Percentiles rank a stretch among this genome's conserved stretches.
Conservation (phyloP, 202 grass and related monocot species). For the Miscanthus sacchariflorus region DNA sequence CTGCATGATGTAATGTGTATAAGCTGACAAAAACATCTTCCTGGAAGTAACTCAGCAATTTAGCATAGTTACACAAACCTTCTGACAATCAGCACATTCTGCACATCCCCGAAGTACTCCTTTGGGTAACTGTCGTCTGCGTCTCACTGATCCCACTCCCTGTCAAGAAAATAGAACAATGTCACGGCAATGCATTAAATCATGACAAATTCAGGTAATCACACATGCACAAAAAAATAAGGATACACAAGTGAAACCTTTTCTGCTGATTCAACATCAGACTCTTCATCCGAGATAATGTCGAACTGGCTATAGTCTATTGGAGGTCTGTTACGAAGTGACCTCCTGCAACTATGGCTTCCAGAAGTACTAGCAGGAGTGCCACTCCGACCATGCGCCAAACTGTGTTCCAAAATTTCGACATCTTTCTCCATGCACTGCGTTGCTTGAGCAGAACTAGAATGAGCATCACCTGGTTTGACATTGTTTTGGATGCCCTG, state of each 20-base stretch:
- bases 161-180: conserved; percentile 48
- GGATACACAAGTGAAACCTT: conserved; percentile 48
- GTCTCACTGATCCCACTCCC: conserved; percentile 49
- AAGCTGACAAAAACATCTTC: conserved; percentile 22
- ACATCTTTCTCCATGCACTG: conserved; percentile 29
- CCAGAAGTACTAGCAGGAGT: conserved; percentile 47
- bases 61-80: conserved; percentile 52
- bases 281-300: conserved; percentile 62
- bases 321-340: conserved; percentile 74
- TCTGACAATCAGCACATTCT: conserved; percentile 78
- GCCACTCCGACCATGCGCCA: conserved; percentile 18
- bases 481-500: conserved; percentile 51
- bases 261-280: conserved; percentile 61
- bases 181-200: conserved; percentile 28
- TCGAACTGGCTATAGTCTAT: conserved; percentile 88
- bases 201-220: not conserved
- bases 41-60: conserved; percentile 18
- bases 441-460: conserved; percentile 42
- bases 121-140: conserved; percentile 68
- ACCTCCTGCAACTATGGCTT: conserved; percentile 69
- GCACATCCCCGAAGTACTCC: conserved; percentile 89
- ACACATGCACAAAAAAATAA: conserved; percentile 12
- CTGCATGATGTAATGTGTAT: conserved; percentile 54
- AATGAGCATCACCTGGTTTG: conserved; percentile 39
- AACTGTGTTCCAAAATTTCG: conserved; percentile 33